These are phyloP conservation scores for Pythium biforme DNA, from an alignment of 352 stramenopile species.

Conservation along the genomic window DNA sequence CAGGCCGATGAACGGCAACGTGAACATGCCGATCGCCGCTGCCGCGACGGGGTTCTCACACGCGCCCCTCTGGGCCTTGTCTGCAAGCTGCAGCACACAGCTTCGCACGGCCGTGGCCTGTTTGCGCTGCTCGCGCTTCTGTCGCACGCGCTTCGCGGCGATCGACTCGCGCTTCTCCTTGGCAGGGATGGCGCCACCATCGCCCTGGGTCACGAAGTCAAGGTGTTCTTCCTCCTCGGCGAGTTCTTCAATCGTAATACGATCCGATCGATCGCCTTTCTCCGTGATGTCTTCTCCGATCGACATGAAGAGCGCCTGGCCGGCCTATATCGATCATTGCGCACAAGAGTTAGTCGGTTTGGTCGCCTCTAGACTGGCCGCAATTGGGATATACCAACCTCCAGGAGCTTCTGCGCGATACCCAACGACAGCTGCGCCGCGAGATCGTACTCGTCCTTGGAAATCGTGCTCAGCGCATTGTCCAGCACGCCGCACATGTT, in stretches of 20 bases:
- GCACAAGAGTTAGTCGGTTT: neutral
- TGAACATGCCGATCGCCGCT: constrained; percentile 51
- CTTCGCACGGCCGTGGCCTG: constrained; percentile 42
- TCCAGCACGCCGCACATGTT: constrained; percentile 78
- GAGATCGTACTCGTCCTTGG: constrained; percentile 62
- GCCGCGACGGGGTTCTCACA: constrained; percentile 59
- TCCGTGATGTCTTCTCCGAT: constrained; percentile 53
- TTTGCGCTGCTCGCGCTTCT: constrained; percentile 32
- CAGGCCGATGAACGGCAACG: constrained; percentile 79
- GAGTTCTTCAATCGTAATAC: constrained; percentile 76
- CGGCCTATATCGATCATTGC: constrained; percentile 30
- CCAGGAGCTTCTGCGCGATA: constrained; percentile 71
- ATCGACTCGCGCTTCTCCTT: constrained; percentile 16
- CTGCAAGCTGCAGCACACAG: constrained; percentile 47
- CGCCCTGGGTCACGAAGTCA: too few relatives aligned
- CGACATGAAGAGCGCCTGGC: constrained; percentile 67
- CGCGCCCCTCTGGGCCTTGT: constrained; percentile 38
- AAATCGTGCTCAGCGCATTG: constrained; percentile 70
- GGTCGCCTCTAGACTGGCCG: too few relatives aligned
- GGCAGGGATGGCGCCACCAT: neutral
- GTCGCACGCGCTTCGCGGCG: constrained; percentile 10
- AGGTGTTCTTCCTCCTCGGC: constrained; percentile 36
- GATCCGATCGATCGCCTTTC: constrained; percentile 39
- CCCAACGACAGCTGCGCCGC: constrained; percentile 68
- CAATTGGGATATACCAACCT: too few relatives aligned